Conservation (phyloP, 176 grass and related monocot species). For the Avena atlantica region DNA sequence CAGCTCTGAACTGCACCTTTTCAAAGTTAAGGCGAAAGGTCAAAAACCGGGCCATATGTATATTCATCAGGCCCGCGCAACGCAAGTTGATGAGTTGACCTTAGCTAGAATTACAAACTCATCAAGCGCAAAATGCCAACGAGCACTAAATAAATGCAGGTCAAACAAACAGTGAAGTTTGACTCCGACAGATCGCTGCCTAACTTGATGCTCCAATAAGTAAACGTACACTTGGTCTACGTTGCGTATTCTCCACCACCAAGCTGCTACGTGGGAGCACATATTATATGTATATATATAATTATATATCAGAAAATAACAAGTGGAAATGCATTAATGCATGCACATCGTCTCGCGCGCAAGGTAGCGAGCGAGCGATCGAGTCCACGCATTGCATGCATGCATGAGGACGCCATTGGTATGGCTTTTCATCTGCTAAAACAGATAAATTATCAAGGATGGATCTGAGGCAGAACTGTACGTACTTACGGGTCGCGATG, state of each 20-base stretch:
- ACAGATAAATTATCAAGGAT: neutral
- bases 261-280: neutral
- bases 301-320: neutral
- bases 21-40: conserved; percentile 33
- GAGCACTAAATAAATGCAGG: conserved; percentile 31
- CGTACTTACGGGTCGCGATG: neutral
- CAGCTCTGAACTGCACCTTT: conserved; percentile 11
- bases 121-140: conserved; percentile 25
- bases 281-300: neutral
- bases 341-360: neutral
- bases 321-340: conserved; percentile 27
- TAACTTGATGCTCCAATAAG: conserved; percentile 4
- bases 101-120: neutral
- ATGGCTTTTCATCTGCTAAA: conserved; percentile 3
- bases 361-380: neutral
- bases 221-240: neutral
- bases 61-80: conserved; percentile 26
- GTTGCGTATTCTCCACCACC: conserved; percentile 44
- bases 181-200: conserved; percentile 28
- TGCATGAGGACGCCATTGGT: conserved; percentile 38
- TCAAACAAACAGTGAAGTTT: conserved; percentile 46
- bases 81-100: conserved; percentile 46
- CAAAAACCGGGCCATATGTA: neutral
- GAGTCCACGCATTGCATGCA: conserved; percentile 22
- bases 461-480: conserved; percentile 7